Evolutionary conservation across 2,329 filamentous ascomycete genomes (phyloP).

Genomic region (Mycocentrospora acerina): DNA sequence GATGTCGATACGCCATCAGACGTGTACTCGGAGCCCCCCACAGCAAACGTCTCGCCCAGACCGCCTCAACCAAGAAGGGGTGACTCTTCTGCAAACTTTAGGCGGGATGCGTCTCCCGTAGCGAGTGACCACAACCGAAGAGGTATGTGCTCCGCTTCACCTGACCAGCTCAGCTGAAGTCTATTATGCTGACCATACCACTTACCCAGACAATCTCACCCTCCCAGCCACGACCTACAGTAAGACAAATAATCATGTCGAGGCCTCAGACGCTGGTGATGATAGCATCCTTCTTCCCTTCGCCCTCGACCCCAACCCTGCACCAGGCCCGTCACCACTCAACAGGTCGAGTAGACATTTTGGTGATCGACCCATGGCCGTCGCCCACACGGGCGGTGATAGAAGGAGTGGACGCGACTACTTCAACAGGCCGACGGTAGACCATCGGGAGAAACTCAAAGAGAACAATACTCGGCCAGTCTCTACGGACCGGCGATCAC

Average conservation of each 20-base stretch:
- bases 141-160: conserved; percentile 26
- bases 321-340: conserved; percentile 43
- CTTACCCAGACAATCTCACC: conserved; percentile 59
- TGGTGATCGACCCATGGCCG: conserved; percentile 23
- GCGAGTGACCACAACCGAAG: conserved; percentile 33
- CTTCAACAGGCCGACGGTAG: conserved; percentile 42
- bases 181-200: conserved; percentile 12
- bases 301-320: conserved; percentile 53
- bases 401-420: conserved; percentile 45
- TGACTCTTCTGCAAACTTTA: conserved; percentile 40
- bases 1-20: conserved; percentile 59
- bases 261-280: conserved; percentile 64
- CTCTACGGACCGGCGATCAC: conserved; percentile 45
- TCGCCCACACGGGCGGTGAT: conserved; percentile 23
- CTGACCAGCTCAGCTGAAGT: too few species aligned
- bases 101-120: conserved; percentile 41
- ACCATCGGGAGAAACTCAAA: conserved; percentile 45
- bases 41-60: conserved; percentile 67
- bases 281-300: conserved; percentile 53
- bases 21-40: conserved; percentile 63
- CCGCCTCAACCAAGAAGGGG: conserved; percentile 38
- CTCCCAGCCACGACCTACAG: conserved; percentile 73
- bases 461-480: conserved; percentile 48
- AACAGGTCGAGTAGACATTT: conserved; percentile 34
- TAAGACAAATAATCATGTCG: conserved; percentile 73